These are phyloP conservation scores for Linum tenue DNA, from an alignment of 345 rosid species.

Conservation along the genomic window DNA sequence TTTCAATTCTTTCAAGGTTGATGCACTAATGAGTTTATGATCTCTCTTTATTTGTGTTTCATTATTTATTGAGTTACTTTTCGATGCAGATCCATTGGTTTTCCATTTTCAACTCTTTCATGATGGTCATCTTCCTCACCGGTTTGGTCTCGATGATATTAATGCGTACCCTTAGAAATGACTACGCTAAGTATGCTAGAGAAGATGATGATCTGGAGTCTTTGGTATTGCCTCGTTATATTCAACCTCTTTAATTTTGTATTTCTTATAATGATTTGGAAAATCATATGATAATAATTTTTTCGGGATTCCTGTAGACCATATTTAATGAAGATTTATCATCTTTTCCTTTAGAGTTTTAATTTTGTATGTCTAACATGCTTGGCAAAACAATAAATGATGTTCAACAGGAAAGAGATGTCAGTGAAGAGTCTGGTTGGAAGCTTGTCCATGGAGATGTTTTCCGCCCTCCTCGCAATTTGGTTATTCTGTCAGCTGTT, in stretches of 20 bases:
- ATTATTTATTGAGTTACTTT: conserved; percentile 6
- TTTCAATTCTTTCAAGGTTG: neutral
- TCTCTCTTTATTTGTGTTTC: neutral
- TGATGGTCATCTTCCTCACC: conserved; percentile 97
- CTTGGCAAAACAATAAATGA: conserved; percentile 6
- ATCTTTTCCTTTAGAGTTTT: neutral
- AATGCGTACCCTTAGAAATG: conserved; percentile 93
- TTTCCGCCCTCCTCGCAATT: conserved; percentile 61
- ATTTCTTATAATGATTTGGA: neutral
- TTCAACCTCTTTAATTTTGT: neutral
- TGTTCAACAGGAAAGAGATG: conserved; percentile 75
- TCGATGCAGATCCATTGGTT: conserved; percentile 85
- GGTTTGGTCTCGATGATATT: conserved; percentile 96
- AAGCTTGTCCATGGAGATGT: conserved; percentile 98
- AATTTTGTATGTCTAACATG: conserved; percentile 9
- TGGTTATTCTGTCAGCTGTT: conserved; percentile 76
- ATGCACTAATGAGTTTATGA: neutral
- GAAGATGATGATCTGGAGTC: conserved; percentile 93
- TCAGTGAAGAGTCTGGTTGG: conserved; percentile 96
- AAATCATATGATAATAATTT: too few relatives aligned
- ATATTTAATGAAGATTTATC: neutral
- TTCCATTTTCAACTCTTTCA: conserved; percentile 91
- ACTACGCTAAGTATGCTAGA: conserved; percentile 92
- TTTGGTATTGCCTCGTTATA: conserved; percentile 45
- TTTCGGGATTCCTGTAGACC: neutral